Base-by-base conservation (phyloP, 2,329 filamentous ascomycete species). In the Lomentospora prolificans region DNA sequence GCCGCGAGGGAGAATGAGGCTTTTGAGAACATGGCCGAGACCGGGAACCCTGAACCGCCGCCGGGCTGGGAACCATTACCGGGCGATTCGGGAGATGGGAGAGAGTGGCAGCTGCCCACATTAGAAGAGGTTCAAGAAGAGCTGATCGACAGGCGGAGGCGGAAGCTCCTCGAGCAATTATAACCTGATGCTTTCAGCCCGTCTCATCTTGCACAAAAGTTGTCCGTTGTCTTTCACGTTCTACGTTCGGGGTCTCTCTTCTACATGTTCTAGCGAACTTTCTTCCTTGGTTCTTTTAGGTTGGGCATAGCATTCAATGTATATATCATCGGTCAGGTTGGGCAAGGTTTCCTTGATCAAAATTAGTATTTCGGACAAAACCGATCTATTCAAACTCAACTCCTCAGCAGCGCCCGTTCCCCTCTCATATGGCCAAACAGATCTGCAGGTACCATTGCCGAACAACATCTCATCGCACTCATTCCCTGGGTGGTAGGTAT, bases 101-200 rank as follows among this genome's bases (percentile, higher is more conserved):
- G 84, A 36, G 80, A 76, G 50, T 96, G 92, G 92, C 82, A 81
- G 60, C 70, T 97, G 64, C 94, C 94, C 7, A 91, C 87, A 4
- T 72, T 90, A 57, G 90, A 95, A 19, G 89, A 97, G 68, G 92
- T 97, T n/a, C 90, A 96, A 70, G 83, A 91, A 66, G 94, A 97
- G 70, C 73, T 99, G 62, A 80, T 99, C 55, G 90, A 96, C 61
- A 79, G 92, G 71, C 81, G 91, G 70, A 84, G 89, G 68, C 81
- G 85, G 70, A 89, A 86, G 68, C 73, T 99, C 59, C 72, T 99
- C 62, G 90, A 96, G 64, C 92, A 94, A 72, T 77, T 95, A 58
- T 76, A 65, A 64, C 50, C 46, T 12, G 6, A 36, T 12, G 19
- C n/a, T n/a, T n/a, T n/a, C n/a, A n/a, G 27, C 24, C 1, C 7